Evolutionary conservation across 257 asterid genomes (phyloP), one percentile per base, ranked within the genome.

Genomic region (Ophiorrhiza pumila): DNA sequence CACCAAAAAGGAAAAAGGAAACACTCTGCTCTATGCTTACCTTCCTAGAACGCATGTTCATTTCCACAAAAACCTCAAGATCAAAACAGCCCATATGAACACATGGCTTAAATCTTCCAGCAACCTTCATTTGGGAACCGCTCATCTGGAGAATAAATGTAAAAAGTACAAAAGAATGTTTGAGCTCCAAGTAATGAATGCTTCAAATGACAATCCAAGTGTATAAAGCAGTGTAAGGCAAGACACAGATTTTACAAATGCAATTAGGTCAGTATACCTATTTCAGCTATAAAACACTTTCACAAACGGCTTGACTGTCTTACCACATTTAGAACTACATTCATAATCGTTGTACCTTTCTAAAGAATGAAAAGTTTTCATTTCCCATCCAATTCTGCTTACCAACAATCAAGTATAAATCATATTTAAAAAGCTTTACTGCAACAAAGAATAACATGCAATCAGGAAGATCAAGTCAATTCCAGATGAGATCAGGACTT

Each of bases 1-100:
- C 35, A 13, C 67, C 62, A 43, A 49, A 57, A 57, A 72, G 18
- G 34, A 23, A 25, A 25, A n/a, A 32, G 31, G 41, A 47, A 32
- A 39, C 13, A 68, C 47, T 17, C 41, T 23, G 35, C 52, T 56
- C 73, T 73, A 27, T 70, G 80, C 96, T 89, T 85, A 85, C 99
- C 99, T 95, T 95, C 89, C 96, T 90, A 55, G 99, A 90, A 47
- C 98, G 89, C 74, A 90, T 95, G 74, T 92, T 95, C 97, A 95
- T 95, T 83, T 95, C 98, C 83, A 95, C 97, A 82, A 90, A 86
- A 69, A 90, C 96, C 68, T 88, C 95, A 68, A 95, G 96, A 86
- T 95, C 99, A 81, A 92, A 95, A 80, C 99, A 95, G 64, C 97
- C 98, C 97, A 95, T 92, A 80, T 95, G 99, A 56, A 77, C 83